phyloP scores from a whole-genome alignment of 208 protist species.

The Leishmania martiniquensis region DNA sequence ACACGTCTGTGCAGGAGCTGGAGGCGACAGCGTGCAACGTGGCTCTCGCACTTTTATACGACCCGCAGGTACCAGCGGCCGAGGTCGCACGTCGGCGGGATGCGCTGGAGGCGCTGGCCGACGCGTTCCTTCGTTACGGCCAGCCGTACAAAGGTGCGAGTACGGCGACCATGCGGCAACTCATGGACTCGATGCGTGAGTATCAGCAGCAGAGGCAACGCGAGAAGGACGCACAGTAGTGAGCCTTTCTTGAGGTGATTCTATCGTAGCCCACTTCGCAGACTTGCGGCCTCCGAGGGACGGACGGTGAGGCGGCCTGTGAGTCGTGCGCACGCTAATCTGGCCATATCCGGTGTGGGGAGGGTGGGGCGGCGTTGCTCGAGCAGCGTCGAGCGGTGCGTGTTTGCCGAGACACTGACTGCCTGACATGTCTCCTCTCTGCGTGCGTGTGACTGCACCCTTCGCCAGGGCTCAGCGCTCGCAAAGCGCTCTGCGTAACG shows the following conservation, averaged over 20 bases:
- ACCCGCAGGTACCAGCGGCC: constrained; percentile 34
- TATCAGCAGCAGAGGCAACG: constrained; percentile 73
- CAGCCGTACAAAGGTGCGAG: constrained; percentile 79
- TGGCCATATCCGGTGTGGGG: no score
- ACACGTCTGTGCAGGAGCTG: constrained; percentile 68
- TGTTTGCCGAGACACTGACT: no score
- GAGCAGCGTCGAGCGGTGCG: no score
- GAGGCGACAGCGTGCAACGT: constrained; percentile 70
- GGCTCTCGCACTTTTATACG: constrained; percentile 59
- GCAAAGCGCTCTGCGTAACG: not conserved
- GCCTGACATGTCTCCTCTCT: not conserved
- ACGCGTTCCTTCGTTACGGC: constrained; percentile 69
- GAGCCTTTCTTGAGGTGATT: not conserved
- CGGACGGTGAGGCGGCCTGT: not conserved
- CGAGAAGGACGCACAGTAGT: constrained; percentile 37
- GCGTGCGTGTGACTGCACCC: not conserved
- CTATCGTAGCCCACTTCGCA: not conserved
- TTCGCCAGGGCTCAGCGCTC: not conserved
- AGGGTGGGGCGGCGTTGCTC: no score
- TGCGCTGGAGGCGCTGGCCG: constrained; percentile 55
- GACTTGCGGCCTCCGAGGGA: not conserved
- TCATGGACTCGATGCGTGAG: constrained; percentile 79
- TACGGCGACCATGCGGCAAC: constrained; percentile 73
- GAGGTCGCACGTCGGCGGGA: constrained; percentile 48
- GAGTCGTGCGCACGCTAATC: no score